A percentile compares a stretch with the other conserved stretches of the same genome.
phyloP scores from a whole-genome alignment of 2,329 filamentous ascomycete species.

The Cladosporium sp. region DNA sequence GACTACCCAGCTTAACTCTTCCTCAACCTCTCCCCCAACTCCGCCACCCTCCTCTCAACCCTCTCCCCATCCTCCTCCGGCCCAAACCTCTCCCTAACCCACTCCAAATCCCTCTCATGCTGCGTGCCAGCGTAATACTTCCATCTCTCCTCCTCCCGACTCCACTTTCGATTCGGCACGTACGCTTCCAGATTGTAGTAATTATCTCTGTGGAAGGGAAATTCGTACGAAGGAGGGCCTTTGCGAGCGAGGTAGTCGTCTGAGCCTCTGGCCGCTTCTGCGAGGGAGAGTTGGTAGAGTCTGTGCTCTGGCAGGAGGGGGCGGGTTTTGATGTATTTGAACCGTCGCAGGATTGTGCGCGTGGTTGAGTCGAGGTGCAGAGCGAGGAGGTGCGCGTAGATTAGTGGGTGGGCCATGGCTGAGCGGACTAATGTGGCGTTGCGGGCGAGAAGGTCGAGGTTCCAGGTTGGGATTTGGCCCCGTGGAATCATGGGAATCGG shows the following conservation, averaged over 20 bases:
- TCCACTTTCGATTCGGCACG: constrained; percentile 54
- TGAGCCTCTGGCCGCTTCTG: constrained; percentile 43
- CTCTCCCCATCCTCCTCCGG: constrained; percentile 11
- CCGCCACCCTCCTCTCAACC: constrained; percentile 8
- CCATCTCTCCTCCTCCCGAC: constrained; percentile 43
- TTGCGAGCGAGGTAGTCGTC: constrained; percentile 49
- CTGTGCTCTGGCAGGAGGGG: constrained; percentile 41
- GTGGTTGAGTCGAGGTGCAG: constrained; percentile 45
- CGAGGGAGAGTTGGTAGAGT: constrained; percentile 43
- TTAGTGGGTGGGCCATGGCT: constrained; percentile 45
- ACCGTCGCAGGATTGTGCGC: constrained; percentile 44
- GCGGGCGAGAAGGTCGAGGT: constrained; percentile 39
- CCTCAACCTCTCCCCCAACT: constrained; percentile 4
- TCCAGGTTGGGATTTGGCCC: constrained; percentile 48
- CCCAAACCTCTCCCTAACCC: constrained; percentile 15
- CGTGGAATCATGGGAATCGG: constrained; percentile 51
- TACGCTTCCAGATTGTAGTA: constrained; percentile 58
- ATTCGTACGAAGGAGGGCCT: constrained; percentile 49
- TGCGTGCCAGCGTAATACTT: constrained; percentile 38
- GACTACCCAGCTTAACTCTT: too few species aligned
- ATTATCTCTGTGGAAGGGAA: constrained; percentile 53
- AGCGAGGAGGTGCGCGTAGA: constrained; percentile 48
- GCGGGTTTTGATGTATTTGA: constrained; percentile 25
- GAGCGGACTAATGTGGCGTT: constrained; percentile 44
- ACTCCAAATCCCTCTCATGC: constrained; percentile 39